phyloP scores from a whole-genome alignment of 352 stramenopile genomes.

The Pythium vanterpoolii region DNA sequence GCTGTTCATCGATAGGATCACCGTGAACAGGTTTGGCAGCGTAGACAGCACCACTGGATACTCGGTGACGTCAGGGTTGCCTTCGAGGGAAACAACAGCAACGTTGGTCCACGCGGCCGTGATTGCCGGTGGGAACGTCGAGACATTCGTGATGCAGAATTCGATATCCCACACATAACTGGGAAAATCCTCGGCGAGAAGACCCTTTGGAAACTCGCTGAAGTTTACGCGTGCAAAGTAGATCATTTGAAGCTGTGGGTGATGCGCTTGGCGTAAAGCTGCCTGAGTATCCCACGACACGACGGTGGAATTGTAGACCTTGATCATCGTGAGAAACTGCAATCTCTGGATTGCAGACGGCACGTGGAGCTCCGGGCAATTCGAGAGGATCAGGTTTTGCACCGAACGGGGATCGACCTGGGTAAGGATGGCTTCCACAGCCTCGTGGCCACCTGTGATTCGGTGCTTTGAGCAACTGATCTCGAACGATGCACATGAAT shows the following conservation, averaged over 20 bases:
- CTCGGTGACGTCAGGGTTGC: slow-evolving; percentile 1
- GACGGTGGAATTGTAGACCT: slow-evolving; percentile 16
- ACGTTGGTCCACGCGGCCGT: background rate
- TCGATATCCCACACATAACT: background rate
- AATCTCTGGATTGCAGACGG: background rate
- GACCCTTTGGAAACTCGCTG: background rate
- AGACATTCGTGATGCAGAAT: slow-evolving; percentile 1
- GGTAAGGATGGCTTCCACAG: no score
- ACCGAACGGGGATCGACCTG: no score
- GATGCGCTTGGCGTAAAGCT: background rate
- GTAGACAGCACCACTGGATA: background rate
- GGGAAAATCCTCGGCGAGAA: background rate
- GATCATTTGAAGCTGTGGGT: background rate
- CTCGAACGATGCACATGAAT: no score
- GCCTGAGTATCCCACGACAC: background rate
- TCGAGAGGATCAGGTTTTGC: no score
- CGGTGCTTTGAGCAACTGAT: no score
- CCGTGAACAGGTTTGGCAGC: background rate
- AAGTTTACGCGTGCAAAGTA: background rate
- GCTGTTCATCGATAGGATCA: background rate
- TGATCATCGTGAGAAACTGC: background rate
- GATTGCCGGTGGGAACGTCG: background rate
- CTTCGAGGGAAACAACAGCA: background rate
- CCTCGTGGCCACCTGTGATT: no score
- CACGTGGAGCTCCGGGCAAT: slow-evolving; percentile 10